Evolutionary conservation across 495 filamentous ascomycete species (phyloP), one percentile per base, ranked within the genome.

Genomic region (Chaetomium cochliodes): DNA sequence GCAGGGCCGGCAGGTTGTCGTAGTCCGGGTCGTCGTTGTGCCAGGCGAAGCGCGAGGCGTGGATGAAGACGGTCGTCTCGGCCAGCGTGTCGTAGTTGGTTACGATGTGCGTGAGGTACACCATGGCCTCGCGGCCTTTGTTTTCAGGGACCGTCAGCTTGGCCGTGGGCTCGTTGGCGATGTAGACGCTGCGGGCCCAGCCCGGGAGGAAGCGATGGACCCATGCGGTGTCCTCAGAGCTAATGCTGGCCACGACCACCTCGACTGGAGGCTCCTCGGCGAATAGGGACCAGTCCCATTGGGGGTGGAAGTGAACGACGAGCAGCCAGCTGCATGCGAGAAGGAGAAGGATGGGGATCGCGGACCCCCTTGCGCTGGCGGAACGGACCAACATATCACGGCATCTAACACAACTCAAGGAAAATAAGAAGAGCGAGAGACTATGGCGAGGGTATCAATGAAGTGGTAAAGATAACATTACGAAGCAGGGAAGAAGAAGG

Each of bases 101-200:
- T 69, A 90, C 87, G 25, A 90, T 83, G 68, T 88, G 86, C 63
- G 82, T 86, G 0, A 88, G 70, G 70, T 85, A 87, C 6, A 84
- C 80, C 84, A 88, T 87, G 13, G 82, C 85, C 72, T 90, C 87
- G 65, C 81, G 80, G 5, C 87, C 85, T 69, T 86, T 86, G 70
- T 87, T 87, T 5, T 62, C 62, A 5, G 82, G 80, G 6, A 85
- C 78, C 0, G 76, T 81, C 22, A 82, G 71, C 3, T 55, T 41
- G 3, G 76, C 74, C 2, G 57, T 22, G 8, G 73, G 67, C 56
- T 80, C 75, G 67, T 87, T 80, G 12, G 79, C 80, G 8, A 80
- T 73, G 70, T 86, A 87, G 56, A 85, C 75, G 62, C 78, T 80
- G 30, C 60, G 64, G 23, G 71, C 55, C 80, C 80, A 81, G 28